Conservation (phyloP, 371 early-diverging fungal species). For the Neoconidiobolus thromboides region DNA sequence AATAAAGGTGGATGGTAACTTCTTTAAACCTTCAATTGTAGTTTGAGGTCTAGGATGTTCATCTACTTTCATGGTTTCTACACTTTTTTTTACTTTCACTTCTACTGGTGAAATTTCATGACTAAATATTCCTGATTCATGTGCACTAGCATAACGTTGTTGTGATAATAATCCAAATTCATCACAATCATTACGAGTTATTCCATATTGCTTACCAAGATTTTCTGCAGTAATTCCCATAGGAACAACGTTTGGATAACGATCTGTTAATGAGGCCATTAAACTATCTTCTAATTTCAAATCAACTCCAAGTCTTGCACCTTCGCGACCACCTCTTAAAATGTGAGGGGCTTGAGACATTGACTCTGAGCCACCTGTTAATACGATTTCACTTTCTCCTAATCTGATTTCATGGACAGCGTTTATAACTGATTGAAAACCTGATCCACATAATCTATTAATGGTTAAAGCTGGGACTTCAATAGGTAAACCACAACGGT, state of each 20-base stretch:
- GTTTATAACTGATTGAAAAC: slow-evolving; percentile 85
- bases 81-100: slow-evolving; percentile 53
- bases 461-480: slow-evolving; percentile 71
- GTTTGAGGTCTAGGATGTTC: slow-evolving; percentile 83
- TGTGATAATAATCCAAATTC: slow-evolving; percentile 66
- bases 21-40: slow-evolving; percentile 52
- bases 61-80: slow-evolving; percentile 44
- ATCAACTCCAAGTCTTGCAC: slow-evolving; percentile 72
- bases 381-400: slow-evolving; percentile 67
- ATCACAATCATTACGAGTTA: slow-evolving; percentile 75
- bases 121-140: slow-evolving; percentile 49
- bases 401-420: slow-evolving; percentile 74
- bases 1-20: slow-evolving; percentile 76
- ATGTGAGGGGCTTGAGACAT: slow-evolving; percentile 85
- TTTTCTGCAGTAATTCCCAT: slow-evolving; percentile 97
- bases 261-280: slow-evolving; percentile 69
- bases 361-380: slow-evolving; percentile 85
- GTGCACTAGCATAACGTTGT: slow-evolving; percentile 40
- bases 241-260: slow-evolving; percentile 61
- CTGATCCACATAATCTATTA: slow-evolving; percentile 91
- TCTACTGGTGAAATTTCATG: slow-evolving; percentile 78
- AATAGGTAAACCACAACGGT: slow-evolving; percentile 63
- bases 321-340: slow-evolving; percentile 59
- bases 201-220: slow-evolving; percentile 60
- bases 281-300: slow-evolving; percentile 72